These are phyloP conservation scores for Rhizomucor miehei DNA, from an alignment of 371 early-diverging fungal genomes.

Conservation along the genomic window DNA sequence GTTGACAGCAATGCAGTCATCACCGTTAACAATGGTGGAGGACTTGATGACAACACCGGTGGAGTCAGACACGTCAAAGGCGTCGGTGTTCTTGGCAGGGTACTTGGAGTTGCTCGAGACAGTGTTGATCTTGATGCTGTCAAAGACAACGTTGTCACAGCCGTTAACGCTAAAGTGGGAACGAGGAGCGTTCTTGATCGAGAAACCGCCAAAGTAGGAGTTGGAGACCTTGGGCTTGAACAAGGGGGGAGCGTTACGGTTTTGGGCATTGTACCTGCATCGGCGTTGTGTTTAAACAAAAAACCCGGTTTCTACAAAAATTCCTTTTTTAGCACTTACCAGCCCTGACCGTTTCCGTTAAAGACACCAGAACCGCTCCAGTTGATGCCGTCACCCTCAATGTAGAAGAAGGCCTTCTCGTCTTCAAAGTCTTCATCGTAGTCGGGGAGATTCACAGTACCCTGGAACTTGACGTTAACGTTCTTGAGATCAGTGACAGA, in stretches of 20 bases:
- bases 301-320: background rate
- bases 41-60: slow-evolving; percentile 18
- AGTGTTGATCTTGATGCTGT: slow-evolving; percentile 20
- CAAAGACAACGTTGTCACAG: slow-evolving; percentile 22
- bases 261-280: slow-evolving; percentile 17
- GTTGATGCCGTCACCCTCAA: slow-evolving; percentile 26
- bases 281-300: background rate
- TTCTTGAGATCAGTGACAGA: slow-evolving; percentile 17
- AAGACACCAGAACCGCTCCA: slow-evolving; percentile 20
- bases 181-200: slow-evolving; percentile 26
- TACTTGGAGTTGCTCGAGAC: slow-evolving; percentile 19
- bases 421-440: slow-evolving; percentile 25
- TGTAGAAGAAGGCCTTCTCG: slow-evolving; percentile 21
- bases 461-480: slow-evolving; percentile 25
- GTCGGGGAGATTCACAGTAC: slow-evolving; percentile 23
- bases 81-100: slow-evolving; percentile 34
- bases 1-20: slow-evolving; percentile 35
- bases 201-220: slow-evolving; percentile 30
- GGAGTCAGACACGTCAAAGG: slow-evolving; percentile 30
- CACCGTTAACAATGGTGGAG: slow-evolving; percentile 22
- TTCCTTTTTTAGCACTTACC: slow-evolving; percentile 15
- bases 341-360: slow-evolving; percentile 31
- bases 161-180: slow-evolving; percentile 29
- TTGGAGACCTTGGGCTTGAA: slow-evolving; percentile 26
- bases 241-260: slow-evolving; percentile 30